Percentiles rank a stretch among this genome's conserved stretches.
phyloP scores from a whole-genome alignment of 306 rosid species.

The Lathyrus aphaca region DNA sequence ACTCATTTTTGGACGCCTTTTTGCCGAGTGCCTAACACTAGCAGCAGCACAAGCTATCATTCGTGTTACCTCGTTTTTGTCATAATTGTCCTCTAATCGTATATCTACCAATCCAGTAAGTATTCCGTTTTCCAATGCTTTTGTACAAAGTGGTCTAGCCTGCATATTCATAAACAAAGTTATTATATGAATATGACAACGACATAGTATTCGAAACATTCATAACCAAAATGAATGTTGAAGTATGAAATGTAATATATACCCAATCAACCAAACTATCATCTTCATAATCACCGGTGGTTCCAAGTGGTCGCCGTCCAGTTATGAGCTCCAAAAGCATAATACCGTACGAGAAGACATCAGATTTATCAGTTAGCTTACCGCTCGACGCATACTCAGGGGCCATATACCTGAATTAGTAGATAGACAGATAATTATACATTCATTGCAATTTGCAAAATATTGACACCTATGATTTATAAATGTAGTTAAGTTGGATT shows the following conservation, averaged over 20 bases:
- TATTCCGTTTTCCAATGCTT: slow-evolving; percentile 50
- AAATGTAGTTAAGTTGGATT: not conserved
- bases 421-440: not conserved
- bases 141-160: slow-evolving; percentile 75
- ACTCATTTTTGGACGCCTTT: slow-evolving; percentile 83
- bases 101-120: slow-evolving; percentile 62
- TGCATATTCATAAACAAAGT: slow-evolving; percentile 38
- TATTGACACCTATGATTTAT: not conserved
- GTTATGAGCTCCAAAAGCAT: slow-evolving; percentile 79
- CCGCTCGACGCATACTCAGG: slow-evolving; percentile 96
- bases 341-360: slow-evolving; percentile 82
- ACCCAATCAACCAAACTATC: slow-evolving; percentile 94
- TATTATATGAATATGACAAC: not conserved
- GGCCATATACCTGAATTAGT: slow-evolving; percentile 69
- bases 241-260: slow-evolving; percentile 5
- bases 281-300: slow-evolving; percentile 49
- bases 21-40: slow-evolving; percentile 69
- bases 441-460: not conserved
- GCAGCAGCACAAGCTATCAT: slow-evolving; percentile 85
- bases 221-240: not conserved
- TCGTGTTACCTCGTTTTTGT: slow-evolving; percentile 54
- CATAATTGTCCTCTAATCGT: slow-evolving; percentile 56
- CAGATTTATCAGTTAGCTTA: slow-evolving; percentile 88
- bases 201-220: not conserved
- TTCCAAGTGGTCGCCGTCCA: slow-evolving; percentile 63